Base-by-base conservation (phyloP, 352 stramenopile species). In the Thalassiosira livingstoniorum region DNA sequence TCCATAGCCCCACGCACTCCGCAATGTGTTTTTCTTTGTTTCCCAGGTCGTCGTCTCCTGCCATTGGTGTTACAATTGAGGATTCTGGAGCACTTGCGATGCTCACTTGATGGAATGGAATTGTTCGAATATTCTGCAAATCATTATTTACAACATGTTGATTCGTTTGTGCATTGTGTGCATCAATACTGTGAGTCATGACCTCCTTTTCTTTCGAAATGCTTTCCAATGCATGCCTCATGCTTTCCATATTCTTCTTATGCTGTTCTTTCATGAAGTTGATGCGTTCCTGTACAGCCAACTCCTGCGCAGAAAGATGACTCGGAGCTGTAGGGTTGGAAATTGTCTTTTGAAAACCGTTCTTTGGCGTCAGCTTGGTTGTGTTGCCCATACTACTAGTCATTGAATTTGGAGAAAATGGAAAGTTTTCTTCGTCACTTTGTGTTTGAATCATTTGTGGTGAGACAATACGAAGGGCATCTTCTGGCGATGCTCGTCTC, bases 231-330 rank as follows among this genome's bases (percentile, higher is more conserved):
- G 51, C 73, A 21, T 23, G 18, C 3, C 62, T 62, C 53, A 79
- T 75, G n/a, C 43, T 60, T 13, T 85, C 77, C 37, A 74, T 78
- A 23, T 81, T 80, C 51, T 42, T 60, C 27, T 69, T 72, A 29
- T 74, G 51, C 32, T 81, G 70, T n/a, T 73, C 55, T 42, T 62
- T 77, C 58, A 86, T 86, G 15, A 63, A 27, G 18, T 80, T 47
- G 54, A 86, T 86, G 4, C 71, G 64, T 21, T 34, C 35, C 31
- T 78, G 70, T 10, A 78, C 58, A 34, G 77, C 43, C 0, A 32
- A n/a, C 51, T 74, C 31, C 31, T n/a, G 29, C 3, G 29, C 29
- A 54, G 2, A 15, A 1, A 71, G 7, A 21, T 23, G 23, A 23
- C 31, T 51, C 42, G 34, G 65, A 70, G 57, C 23, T 45, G 25